These are phyloP conservation scores for Letharia columbiana DNA, from an alignment of 495 filamentous ascomycete genomes.

Conservation along the genomic window DNA sequence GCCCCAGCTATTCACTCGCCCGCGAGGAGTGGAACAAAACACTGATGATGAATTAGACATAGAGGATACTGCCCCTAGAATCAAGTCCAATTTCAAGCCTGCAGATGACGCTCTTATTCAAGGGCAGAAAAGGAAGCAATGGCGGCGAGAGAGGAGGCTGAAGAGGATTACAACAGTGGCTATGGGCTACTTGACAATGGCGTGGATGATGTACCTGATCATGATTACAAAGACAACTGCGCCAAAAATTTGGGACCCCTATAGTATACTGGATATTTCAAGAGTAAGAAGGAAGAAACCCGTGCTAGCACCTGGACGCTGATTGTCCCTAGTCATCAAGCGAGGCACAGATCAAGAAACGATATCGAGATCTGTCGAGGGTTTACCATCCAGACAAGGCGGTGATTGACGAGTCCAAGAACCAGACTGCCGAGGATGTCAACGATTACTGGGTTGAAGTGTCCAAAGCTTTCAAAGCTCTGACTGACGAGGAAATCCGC, in stretches of 20 bases:
- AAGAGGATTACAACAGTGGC: slow-evolving; percentile 75
- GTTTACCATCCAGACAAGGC: slow-evolving; percentile 91
- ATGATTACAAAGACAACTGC: slow-evolving; percentile 61
- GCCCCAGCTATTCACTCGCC: slow-evolving; percentile 16
- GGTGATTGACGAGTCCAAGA: slow-evolving; percentile 68
- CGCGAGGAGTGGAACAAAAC: not conserved
- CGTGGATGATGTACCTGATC: slow-evolving; percentile 88
- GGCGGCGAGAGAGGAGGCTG: slow-evolving; percentile 78
- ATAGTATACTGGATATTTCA: slow-evolving; percentile 81
- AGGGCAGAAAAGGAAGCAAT: slow-evolving; percentile 74
- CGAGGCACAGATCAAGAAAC: slow-evolving; percentile 83
- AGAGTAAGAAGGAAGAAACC: slow-evolving; percentile 45
- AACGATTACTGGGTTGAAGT: slow-evolving; percentile 88
- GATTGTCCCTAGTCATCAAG: slow-evolving; percentile 51
- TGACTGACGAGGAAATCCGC: slow-evolving; percentile 93
- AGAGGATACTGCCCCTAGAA: slow-evolving; percentile 57
- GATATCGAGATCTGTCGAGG: slow-evolving; percentile 77
- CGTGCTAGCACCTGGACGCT: not conserved
- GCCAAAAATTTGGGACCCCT: slow-evolving; percentile 88
- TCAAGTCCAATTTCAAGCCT: slow-evolving; percentile 70
- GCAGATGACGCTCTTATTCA: slow-evolving; percentile 77
- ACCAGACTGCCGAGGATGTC: slow-evolving; percentile 77
- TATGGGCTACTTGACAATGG: slow-evolving; percentile 75
- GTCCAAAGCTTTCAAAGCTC: slow-evolving; percentile 91
- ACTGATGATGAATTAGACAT: slow-evolving; percentile 37